Conservation (phyloP, 805 yeast species). For the Starmerella powellii region DNA sequence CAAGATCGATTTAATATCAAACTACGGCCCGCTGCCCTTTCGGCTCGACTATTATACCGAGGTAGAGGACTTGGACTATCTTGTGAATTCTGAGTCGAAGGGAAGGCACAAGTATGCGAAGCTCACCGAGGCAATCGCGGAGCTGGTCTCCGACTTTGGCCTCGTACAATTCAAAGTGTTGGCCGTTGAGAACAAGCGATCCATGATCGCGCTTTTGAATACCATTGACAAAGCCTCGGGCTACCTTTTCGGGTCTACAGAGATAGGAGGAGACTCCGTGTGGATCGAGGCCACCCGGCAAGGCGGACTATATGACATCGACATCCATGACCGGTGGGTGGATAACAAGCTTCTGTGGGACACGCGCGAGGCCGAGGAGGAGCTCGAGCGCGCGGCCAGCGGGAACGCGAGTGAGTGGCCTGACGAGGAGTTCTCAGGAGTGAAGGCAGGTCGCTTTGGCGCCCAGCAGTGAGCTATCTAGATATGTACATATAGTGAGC, state of each 20-base stretch:
- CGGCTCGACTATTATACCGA: constrained; percentile 79
- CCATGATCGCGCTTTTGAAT: constrained; percentile 74
- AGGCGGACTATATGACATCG: constrained; percentile 46
- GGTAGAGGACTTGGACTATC: constrained; percentile 65
- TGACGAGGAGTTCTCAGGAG: constrained; percentile 19
- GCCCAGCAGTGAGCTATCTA: neutral
- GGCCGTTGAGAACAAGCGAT: constrained; percentile 78
- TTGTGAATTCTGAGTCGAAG: constrained; percentile 50
- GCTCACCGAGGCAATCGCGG: constrained; percentile 67
- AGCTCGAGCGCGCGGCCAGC: constrained; percentile 35
- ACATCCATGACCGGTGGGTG: constrained; percentile 92
- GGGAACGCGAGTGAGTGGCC: constrained; percentile 53
- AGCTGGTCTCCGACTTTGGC: constrained; percentile 75
- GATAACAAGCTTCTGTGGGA: constrained; percentile 74
- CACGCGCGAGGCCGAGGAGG: constrained; percentile 35
- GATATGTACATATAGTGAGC: too few relatives aligned
- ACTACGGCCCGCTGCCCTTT: constrained; percentile 69
- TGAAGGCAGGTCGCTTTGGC: constrained; percentile 8
- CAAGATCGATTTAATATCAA: constrained; percentile 69
- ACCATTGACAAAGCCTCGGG: constrained; percentile 87
- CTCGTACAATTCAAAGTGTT: constrained; percentile 80
- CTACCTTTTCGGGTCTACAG: constrained; percentile 82
- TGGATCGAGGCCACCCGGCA: constrained; percentile 96
- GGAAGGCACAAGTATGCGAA: constrained; percentile 38
- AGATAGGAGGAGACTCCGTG: constrained; percentile 89